Evolutionary conservation across 768 basidiomycete genomes (phyloP), one percentile per base, ranked within the genome.

Genomic region (Pleurotus salmoneostramineus): DNA sequence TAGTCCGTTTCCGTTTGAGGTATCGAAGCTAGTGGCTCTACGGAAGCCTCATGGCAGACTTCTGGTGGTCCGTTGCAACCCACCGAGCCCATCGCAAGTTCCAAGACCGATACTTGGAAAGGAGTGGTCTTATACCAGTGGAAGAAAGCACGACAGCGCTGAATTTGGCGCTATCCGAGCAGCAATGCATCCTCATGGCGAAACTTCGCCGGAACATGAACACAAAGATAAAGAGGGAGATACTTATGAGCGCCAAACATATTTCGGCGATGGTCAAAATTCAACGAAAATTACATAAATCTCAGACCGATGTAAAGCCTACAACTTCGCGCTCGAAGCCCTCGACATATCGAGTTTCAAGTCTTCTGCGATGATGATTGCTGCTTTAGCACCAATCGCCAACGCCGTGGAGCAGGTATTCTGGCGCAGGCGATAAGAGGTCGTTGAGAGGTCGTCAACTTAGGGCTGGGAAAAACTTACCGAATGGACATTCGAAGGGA

Each of bases 321-420:
- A 27, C 3, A 27, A 27, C 21, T 27, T 27, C 21, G 21, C 21
- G 21, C 21, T 27, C 21, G 21, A 27, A 27, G 21, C 21, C 21
- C 21, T 27, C 21, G 21, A 27, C 21, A 27, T 27, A 27, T 27
- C 43, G 27, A 59, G 37, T 21, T 50, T 50, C 8, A 66, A 37
- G n/a, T 80, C 80, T 42, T 78, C 69, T 1, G 73, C 74, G 27
- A 82, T 76, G 33, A 82, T 72, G 4, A 69, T 27, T 0, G 78
- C 76, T 0, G 79, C 81, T 64, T 81, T 82, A 67, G 82, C 81
- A 5, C 63, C 66, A 42, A 67, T 65, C 1, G 58, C 60, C 37
- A 68, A 45, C 7, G 67, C 63, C 36, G 67, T 60, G 48, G 56
- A 62, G 48, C 64, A 65, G 5, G 66, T 68, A 37, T 65, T 66